Percentiles rank a stretch among this genome's conserved stretches.
Evolutionary conservation across 139 green algal species (phyloP).

Genomic region (Tetraselmis striata): DNA sequence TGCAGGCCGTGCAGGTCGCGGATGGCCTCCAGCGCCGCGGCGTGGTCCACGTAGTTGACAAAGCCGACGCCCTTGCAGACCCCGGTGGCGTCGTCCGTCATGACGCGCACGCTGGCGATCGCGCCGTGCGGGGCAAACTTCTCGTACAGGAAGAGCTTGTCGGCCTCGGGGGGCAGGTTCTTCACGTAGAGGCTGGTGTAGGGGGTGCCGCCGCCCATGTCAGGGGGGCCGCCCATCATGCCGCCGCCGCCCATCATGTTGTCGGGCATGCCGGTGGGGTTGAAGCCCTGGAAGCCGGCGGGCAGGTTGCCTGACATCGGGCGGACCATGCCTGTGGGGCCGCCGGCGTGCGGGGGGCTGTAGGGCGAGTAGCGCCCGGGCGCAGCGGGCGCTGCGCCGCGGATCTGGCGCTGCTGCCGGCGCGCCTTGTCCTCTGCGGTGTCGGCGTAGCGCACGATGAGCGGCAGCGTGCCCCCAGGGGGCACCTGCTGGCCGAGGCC

Average conservation of each 20-base stretch:
- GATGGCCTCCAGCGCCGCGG: conserved; percentile 32
- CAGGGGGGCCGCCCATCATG: neutral
- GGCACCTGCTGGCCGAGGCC: conserved; percentile 40
- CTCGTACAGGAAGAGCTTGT: conserved; percentile 70
- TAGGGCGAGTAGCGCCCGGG: conserved; percentile 3
- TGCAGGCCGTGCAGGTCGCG: conserved; percentile 38
- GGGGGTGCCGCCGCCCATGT: neutral
- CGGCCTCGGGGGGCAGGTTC: conserved; percentile 42
- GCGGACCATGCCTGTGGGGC: neutral
- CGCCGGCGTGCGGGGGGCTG: neutral
- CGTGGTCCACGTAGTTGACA: conserved; percentile 48
- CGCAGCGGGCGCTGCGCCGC: neutral
- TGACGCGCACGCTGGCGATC: conserved; percentile 49
- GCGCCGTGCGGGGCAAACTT: conserved; percentile 57
- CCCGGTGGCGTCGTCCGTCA: conserved; percentile 28
- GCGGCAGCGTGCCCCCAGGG: conserved; percentile 26
- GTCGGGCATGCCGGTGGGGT: conserved; percentile 8
- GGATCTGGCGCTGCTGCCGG: conserved; percentile 15
- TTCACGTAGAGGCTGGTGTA: conserved; percentile 52
- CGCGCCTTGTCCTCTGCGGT: conserved; percentile 55
- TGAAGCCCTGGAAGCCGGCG: conserved; percentile 12
- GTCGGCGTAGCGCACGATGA: conserved; percentile 53
- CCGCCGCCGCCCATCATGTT: neutral
- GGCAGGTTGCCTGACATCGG: neutral
- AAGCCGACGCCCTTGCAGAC: conserved; percentile 53